Conservation (phyloP, 371 early-diverging fungal species). For the Lichtheimia ramosa region DNA sequence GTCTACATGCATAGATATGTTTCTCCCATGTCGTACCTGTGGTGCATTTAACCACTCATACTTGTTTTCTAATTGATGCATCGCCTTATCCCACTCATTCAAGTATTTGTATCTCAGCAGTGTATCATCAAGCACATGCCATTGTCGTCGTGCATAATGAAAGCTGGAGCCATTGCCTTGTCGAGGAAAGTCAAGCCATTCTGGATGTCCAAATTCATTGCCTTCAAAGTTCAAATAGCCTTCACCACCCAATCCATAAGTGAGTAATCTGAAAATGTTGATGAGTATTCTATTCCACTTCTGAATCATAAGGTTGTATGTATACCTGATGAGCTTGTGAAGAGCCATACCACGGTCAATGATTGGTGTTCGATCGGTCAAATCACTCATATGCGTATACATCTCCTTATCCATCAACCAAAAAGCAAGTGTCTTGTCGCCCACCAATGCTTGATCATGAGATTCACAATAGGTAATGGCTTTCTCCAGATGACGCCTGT, state of each 20-base stretch:
- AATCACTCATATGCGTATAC: constrained; percentile 92
- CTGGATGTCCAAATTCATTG: constrained; percentile 97
- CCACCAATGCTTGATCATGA: constrained; percentile 97
- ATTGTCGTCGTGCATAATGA: constrained; percentile 95
- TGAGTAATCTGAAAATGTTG: constrained; percentile 57
- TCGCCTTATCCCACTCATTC: constrained; percentile 85
- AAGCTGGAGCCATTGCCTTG: constrained; percentile 89
- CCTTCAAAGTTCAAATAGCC: constrained; percentile 96
- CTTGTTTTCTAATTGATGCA: constrained; percentile 73
- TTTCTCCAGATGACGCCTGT: constrained; percentile 79
- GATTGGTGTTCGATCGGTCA: constrained; percentile 78
- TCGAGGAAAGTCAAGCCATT: constrained; percentile 98
- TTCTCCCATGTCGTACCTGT: constrained; percentile 41
- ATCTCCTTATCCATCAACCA: constrained; percentile 99
- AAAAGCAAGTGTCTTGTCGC: constrained; percentile 96
- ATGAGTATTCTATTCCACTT: too few species aligned
- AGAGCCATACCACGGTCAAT: constrained; percentile 93
- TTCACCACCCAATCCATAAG: constrained; percentile 90
- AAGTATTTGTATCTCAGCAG: constrained; percentile 90
- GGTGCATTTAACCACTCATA: constrained; percentile 70
- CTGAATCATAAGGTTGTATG: background rate
- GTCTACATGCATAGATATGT: background rate
- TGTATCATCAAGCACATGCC: constrained; percentile 85
- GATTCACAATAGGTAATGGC: constrained; percentile 93
- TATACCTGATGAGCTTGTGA: constrained; percentile 95